Evolutionary conservation across 2,329 filamentous ascomycete species (phyloP).

Genomic region (Colletotrichum sp.): DNA sequence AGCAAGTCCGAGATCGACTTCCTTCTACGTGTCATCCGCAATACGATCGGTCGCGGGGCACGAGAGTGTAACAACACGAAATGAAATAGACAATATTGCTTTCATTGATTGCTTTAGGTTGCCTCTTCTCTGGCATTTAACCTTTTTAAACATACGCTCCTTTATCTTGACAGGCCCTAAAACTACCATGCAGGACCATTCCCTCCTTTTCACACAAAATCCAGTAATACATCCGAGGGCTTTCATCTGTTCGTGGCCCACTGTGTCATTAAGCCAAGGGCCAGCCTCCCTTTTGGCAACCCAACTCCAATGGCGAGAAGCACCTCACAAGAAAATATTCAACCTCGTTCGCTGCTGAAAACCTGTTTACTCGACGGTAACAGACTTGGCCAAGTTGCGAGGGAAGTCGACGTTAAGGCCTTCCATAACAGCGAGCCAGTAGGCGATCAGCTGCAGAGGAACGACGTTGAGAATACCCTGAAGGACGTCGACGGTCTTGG

Average conservation of each 20-base stretch:
- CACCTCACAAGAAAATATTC: constrained; percentile 5
- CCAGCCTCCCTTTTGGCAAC: constrained; percentile 18
- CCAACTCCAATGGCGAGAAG: constrained; percentile 15
- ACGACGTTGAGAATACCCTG: constrained; percentile 98
- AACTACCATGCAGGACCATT: constrained; percentile 6
- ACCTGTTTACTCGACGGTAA: constrained; percentile 87
- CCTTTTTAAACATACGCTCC: constrained; percentile 10
- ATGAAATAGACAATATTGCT: constrained; percentile 20
- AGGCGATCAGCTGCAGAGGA: constrained; percentile 95
- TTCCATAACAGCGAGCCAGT: constrained; percentile 97
- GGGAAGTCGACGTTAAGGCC: constrained; percentile 98
- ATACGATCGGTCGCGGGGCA: not conserved
- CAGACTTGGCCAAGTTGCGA: constrained; percentile 97
- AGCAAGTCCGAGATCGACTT: not conserved
- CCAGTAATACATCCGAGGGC: constrained; percentile 16
- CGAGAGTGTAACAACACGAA: not conserved
- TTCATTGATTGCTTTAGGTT: constrained; percentile 21
- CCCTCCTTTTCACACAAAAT: constrained; percentile 11
- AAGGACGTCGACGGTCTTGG: constrained; percentile 91
- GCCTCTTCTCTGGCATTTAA: constrained; percentile 12
- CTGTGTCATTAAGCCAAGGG: constrained; percentile 10
- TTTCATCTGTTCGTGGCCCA: not conserved
- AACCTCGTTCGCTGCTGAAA: not conserved
- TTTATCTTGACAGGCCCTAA: constrained; percentile 17
- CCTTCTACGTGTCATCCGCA: not conserved